A percentile compares a stretch with the other conserved stretches of the same genome.
These are phyloP conservation scores for Inga leiocalycina DNA, from an alignment of 306 rosid species.

Conservation along the genomic window DNA sequence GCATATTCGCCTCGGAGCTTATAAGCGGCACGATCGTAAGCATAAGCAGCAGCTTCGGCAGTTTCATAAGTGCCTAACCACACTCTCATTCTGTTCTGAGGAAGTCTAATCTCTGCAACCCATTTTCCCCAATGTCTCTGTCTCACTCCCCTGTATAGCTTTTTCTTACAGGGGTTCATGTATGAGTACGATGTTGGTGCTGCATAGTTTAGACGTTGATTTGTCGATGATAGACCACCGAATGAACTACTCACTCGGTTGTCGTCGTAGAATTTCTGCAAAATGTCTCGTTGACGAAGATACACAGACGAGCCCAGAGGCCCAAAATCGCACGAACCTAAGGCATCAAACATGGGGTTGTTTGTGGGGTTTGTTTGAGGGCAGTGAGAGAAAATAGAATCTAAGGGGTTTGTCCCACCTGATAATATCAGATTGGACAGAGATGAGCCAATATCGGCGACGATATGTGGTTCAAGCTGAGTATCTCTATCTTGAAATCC, in stretches of 20 bases:
- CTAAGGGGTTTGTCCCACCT: conserved; percentile 72
- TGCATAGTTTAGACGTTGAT: conserved; percentile 24
- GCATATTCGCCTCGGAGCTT: conserved; percentile 97
- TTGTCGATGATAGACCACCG: conserved; percentile 10
- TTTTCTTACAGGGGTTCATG: conserved; percentile 54
- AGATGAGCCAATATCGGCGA: conserved; percentile 53
- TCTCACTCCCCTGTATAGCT: conserved; percentile 94
- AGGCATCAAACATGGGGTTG: conserved; percentile 39
- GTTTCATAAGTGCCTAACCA: conserved; percentile 96
- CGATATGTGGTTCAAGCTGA: conserved; percentile 30
- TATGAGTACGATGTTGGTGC: conserved; percentile 15
- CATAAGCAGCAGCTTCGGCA: conserved; percentile 95
- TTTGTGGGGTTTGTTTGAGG: conserved; percentile 21
- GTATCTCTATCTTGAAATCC: conserved; percentile 36
- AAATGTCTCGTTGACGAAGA: conserved; percentile 74
- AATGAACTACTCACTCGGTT: conserved; percentile 34
- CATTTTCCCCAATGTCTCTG: conserved; percentile 99
- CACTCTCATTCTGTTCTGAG: conserved; percentile 95
- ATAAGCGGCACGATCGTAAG: conserved; percentile 94
- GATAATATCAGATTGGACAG: conserved; percentile 68
- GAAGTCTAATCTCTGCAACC: conserved; percentile 96
- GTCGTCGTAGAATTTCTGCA: conserved; percentile 66
- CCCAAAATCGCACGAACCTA: conserved; percentile 53
- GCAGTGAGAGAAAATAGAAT: conserved; percentile 77
- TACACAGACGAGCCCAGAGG: conserved; percentile 82